Base-by-base conservation (phyloP, 495 filamentous ascomycete species). In the Penicillium dipodomyicola region DNA sequence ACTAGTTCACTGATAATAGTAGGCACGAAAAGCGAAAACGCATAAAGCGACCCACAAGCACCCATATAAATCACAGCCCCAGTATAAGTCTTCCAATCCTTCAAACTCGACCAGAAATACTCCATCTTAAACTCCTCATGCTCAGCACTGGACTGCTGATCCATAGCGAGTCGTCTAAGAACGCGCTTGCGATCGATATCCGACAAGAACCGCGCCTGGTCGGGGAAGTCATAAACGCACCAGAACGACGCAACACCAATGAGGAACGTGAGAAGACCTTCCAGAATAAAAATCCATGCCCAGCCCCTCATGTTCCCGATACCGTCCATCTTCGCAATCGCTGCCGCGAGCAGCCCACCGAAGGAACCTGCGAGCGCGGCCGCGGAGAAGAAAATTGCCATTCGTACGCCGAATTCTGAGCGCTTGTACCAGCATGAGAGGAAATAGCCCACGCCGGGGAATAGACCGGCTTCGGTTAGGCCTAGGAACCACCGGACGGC, bases 211-310 rank as follows among this genome's bases (percentile, higher is more conserved):
- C 57, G 80, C 7, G 92, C 92, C 42, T 87, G 78, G 62, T 91
- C 89, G 0, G 93, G 93, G 66, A 96, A 97, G 65, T 97, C 91
- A 60, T 89, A 83, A 2, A 97, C 91, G 73, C 91, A 81, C 87
- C 88, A 94, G 71, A 90, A 92, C 11, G 86, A 91, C 1, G 77
- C 71, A 5, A 91, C 37, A 6, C 88, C 92, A 30, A 93, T 80
- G 10, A 96, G 5, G 9, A 94, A 69, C 0, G 91, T 96, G 4
- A 84, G 73, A 0, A 94, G 72, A 0, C 91, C 91, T 68, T 94
- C 90, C 19, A 67, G 37, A 35, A 78, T 79, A 25, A 41, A 52
- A 33, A 93, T 93, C 89, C 89, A 93, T 0, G 85, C 78, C 89
- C 90, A 92, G 4, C 90, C 89, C 2, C 67, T 62, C 46, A 80